phyloP scores from a whole-genome alignment of 1,284 basidiomycete genomes.

The Polyporus tsugae region DNA sequence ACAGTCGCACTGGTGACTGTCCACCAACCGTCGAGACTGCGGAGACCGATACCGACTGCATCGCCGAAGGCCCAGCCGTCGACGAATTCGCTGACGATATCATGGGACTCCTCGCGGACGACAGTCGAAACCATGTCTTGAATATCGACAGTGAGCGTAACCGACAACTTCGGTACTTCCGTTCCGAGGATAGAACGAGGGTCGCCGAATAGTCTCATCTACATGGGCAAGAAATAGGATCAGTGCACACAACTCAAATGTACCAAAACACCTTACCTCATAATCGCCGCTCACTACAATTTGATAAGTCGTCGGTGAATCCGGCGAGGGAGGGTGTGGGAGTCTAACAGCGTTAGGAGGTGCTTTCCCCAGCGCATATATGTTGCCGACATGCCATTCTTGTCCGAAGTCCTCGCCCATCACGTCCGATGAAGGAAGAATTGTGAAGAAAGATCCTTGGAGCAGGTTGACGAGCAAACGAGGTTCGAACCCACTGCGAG shows the following conservation, averaged over 20 bases:
- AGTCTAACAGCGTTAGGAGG: constrained; percentile 58
- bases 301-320: constrained; percentile 56
- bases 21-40: constrained; percentile 63
- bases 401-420: constrained; percentile 43
- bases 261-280: constrained; percentile 55
- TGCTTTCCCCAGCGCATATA: constrained; percentile 66
- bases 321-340: constrained; percentile 52
- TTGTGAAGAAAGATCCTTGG: constrained; percentile 74
- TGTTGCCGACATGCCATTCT: constrained; percentile 78
- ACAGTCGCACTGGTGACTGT: constrained; percentile 44
- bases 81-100: constrained; percentile 69
- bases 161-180: constrained; percentile 57
- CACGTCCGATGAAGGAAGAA: constrained; percentile 52
- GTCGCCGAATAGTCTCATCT: constrained; percentile 85
- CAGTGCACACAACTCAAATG: not conserved
- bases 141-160: constrained; percentile 55
- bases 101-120: constrained; percentile 55
- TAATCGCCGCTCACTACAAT: constrained; percentile 74
- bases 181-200: constrained; percentile 51
- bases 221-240: constrained; percentile 10
- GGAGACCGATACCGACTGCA: constrained; percentile 68
- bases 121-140: constrained; percentile 42
- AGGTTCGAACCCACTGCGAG: constrained; percentile 34
- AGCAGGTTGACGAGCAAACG: constrained; percentile 54
- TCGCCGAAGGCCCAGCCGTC: constrained; percentile 74